Evolutionary conservation across 495 filamentous ascomycete genomes (phyloP).

Genomic region (Penicillium daleae): DNA sequence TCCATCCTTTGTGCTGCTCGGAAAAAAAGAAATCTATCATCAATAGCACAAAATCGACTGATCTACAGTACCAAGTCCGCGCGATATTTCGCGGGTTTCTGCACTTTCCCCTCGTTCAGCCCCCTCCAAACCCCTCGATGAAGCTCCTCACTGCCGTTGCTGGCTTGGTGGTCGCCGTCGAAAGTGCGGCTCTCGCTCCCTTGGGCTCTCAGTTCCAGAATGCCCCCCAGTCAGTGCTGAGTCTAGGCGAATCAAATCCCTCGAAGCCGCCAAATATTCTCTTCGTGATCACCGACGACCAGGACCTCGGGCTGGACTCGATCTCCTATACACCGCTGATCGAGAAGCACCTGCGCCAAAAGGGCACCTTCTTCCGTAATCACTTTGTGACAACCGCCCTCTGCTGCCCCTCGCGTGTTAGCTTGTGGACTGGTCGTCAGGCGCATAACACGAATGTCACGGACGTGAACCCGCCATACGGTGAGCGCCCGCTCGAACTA

Average conservation of each 20-base stretch:
- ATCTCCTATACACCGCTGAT: conserved; percentile 61
- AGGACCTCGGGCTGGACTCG: conserved; percentile 64
- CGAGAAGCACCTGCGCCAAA: conserved; percentile 52
- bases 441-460: conserved; percentile 80
- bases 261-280: conserved; percentile 57
- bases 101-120: background rate
- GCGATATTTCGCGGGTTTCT: conserved; percentile 1
- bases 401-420: conserved; percentile 68
- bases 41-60: background rate
- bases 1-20: background rate
- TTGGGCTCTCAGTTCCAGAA: conserved; percentile 6
- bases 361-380: conserved; percentile 58
- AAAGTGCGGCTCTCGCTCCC: conserved; percentile 9
- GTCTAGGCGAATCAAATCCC: conserved; percentile 4
- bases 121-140: conserved; percentile 18
- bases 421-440: conserved; percentile 65
- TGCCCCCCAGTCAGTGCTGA: conserved; percentile 22
- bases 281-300: conserved; percentile 69
- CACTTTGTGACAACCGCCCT: conserved; percentile 67
- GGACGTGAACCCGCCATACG: conserved; percentile 65
- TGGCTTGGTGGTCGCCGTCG: conserved; percentile 18
- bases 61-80: background rate
- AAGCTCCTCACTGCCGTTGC: conserved; percentile 20
- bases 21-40: background rate
- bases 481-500: conserved; percentile 36